Evolutionary conservation across 140 eudicot species (phyloP), one percentile per base, ranked within the genome.

Genomic region (Flaveria floridana): DNA sequence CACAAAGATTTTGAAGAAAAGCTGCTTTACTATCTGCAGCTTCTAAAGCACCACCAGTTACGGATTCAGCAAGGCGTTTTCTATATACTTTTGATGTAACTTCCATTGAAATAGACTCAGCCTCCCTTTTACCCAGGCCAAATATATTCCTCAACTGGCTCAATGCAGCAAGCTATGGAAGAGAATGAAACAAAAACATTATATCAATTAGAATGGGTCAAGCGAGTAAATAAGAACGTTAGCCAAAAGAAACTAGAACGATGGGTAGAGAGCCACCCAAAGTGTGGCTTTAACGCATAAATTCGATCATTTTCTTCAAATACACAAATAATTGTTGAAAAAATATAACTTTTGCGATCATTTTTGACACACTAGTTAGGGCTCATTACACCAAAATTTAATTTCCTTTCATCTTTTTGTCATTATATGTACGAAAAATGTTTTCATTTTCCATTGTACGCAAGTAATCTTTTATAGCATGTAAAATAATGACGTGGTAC

Each of bases 1-100:
- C 99, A 39, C 99, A 95, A 19, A 95, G 91, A 61, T 79, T 84
- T 77, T 95, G 99, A 81, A 95, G 99, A 78, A 85, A 91, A 25
- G 84, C 90, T 66, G 99, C 99, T 91, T 95, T 95, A 83, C 99
- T 91, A 16, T 88, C 91, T 47, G 97, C 89, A 51, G 90, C 91
- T 81, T 69, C 87, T 76, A 95, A 70, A 58, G 76, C 82, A 46
- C 99, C 99, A 23, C 90, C 79, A 14, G 88, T 82, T 75, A 95
- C 88, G 8, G 99, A 86, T 71, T 91, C 92, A 18, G 89, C 85
- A 59, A 95, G 88, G 12, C 91, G 91, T 62, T 84, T 91, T 56
- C 97, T 94, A 65, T 95, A 95, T 39, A 81, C 89, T 71, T 91
- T 92, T 15, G 95, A 74, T 56, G 99, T 89, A 28, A 88, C 91